A percentile compares a stretch with the other conserved stretches of the same genome.
Evolutionary conservation across 2,329 filamentous ascomycete species (phyloP).

Genomic region (Pyrenophora seminiperda): DNA sequence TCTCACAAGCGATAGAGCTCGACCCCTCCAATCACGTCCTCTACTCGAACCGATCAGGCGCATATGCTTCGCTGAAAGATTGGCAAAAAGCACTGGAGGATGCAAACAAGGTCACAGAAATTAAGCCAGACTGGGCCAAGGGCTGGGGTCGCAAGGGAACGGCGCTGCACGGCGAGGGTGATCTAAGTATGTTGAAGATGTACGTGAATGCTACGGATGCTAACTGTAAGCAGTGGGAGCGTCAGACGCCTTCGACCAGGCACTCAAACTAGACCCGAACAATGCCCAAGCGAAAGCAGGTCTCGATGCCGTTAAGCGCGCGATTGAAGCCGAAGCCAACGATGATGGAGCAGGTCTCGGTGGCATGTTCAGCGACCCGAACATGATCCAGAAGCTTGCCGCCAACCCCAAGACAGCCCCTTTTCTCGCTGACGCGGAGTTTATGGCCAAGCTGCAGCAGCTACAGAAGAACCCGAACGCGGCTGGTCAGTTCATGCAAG

Average conservation of each 20-base stretch:
- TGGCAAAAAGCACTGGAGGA: conserved; percentile 85
- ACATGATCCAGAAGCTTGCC: conserved; percentile 87
- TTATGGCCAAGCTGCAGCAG: conserved; percentile 87
- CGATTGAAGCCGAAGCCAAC: conserved; percentile 77
- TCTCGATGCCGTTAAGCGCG: conserved; percentile 80
- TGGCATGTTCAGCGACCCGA: conserved; percentile 91
- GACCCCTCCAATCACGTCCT: conserved; percentile 93
- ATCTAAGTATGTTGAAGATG: conserved; percentile 63
- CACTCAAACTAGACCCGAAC: conserved; percentile 87
- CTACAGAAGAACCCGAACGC: conserved; percentile 81
- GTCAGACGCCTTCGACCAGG: conserved; percentile 88
- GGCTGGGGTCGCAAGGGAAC: conserved; percentile 94
- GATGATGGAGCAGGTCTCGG: conserved; percentile 77
- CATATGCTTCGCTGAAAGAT: conserved; percentile 85
- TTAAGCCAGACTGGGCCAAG: conserved; percentile 98
- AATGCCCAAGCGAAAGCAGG: conserved; percentile 94
- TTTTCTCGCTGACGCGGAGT: conserved; percentile 78
- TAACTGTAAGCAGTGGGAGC: conserved; percentile 64
- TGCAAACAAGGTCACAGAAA: conserved; percentile 87
- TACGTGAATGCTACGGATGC: conserved; percentile 6
- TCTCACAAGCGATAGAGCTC: conserved; percentile 87
- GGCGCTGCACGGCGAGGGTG: conserved; percentile 84
- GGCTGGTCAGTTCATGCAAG: conserved; percentile 79
- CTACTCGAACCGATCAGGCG: conserved; percentile 93
- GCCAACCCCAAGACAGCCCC: conserved; percentile 89